Percentiles rank a stretch among this genome's conserved stretches.
phyloP scores from a whole-genome alignment of 2,329 filamentous ascomycete species.

The Trichothecium sympodiale region DNA sequence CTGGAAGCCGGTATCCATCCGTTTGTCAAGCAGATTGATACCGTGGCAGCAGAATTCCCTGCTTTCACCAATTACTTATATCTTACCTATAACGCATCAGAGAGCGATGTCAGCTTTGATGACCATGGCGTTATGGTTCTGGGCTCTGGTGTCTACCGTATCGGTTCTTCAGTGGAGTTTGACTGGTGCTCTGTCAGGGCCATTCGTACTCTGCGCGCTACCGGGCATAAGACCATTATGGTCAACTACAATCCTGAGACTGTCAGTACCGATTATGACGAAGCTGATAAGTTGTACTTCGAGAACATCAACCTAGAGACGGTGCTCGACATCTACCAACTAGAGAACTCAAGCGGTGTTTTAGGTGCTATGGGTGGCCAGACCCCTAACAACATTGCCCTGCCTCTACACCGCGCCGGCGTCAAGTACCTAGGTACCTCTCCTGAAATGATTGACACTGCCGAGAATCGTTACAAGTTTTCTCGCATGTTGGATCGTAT shows the following conservation, averaged over 20 bases:
- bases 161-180: slow-evolving; percentile 95
- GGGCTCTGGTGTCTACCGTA: slow-evolving; percentile 91
- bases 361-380: slow-evolving; percentile 95
- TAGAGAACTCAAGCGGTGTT: slow-evolving; percentile 74
- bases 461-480: slow-evolving; percentile 98
- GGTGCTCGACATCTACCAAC: slow-evolving; percentile 83
- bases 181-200: slow-evolving; percentile 97
- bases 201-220: slow-evolving; percentile 76
- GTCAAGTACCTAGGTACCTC: slow-evolving; percentile 92
- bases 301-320: slow-evolving; percentile 90
- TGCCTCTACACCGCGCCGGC: slow-evolving; percentile 77
- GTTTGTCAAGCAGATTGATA: slow-evolving; percentile 96
- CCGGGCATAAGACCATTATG: slow-evolving; percentile 91
- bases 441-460: slow-evolving; percentile 96
- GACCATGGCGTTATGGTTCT: slow-evolving; percentile 95
- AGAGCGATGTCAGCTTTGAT: slow-evolving; percentile 73
- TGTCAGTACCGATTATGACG: slow-evolving; percentile 82
- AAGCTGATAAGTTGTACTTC: slow-evolving; percentile 90
- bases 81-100: slow-evolving; percentile 84
- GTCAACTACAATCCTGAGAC: slow-evolving; percentile 91
- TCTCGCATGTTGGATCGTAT: slow-evolving; percentile 95
- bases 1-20: slow-evolving; percentile 80
- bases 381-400: slow-evolving; percentile 93
- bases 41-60: slow-evolving; percentile 93
- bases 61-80: slow-evolving; percentile 94